phyloP scores from a whole-genome alignment of 345 rosid species.

The Eucalyptus tenuipes region DNA sequence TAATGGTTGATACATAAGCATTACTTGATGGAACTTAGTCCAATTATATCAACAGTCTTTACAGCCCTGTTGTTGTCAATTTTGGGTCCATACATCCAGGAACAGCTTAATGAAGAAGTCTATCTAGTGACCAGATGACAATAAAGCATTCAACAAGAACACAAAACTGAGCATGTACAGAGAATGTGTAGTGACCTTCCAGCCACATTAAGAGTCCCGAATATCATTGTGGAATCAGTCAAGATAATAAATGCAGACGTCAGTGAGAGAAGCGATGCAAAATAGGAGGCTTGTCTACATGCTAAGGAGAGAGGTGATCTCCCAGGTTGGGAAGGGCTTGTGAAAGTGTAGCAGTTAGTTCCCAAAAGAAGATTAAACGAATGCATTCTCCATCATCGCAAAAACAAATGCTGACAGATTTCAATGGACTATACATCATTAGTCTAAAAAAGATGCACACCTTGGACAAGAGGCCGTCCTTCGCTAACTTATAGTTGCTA shows the following conservation, averaged over 20 bases:
- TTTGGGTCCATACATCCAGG: background rate
- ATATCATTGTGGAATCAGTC: background rate
- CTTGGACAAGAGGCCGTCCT: constrained; percentile 63
- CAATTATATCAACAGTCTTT: background rate
- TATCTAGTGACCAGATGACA: background rate
- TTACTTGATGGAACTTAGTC: background rate
- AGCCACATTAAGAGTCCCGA: background rate
- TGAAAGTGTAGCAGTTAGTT: background rate
- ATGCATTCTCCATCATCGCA: background rate
- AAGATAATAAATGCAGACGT: background rate
- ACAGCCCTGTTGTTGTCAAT: background rate
- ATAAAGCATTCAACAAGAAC: background rate
- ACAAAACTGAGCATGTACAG: background rate
- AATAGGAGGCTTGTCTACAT: background rate
- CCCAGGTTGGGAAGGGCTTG: background rate
- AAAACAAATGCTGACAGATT: background rate
- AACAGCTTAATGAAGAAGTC: background rate
- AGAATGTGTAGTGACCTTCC: background rate
- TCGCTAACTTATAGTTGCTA: constrained; percentile 87
- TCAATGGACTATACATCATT: background rate
- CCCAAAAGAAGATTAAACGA: background rate
- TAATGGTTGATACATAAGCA: background rate
- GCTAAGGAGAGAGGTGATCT: background rate
- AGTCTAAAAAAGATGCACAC: constrained; percentile 9
- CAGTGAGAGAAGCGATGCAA: background rate